These are phyloP conservation scores for Nitzschia putrida DNA, from an alignment of 108 stramenopile species.

Conservation along the genomic window DNA sequence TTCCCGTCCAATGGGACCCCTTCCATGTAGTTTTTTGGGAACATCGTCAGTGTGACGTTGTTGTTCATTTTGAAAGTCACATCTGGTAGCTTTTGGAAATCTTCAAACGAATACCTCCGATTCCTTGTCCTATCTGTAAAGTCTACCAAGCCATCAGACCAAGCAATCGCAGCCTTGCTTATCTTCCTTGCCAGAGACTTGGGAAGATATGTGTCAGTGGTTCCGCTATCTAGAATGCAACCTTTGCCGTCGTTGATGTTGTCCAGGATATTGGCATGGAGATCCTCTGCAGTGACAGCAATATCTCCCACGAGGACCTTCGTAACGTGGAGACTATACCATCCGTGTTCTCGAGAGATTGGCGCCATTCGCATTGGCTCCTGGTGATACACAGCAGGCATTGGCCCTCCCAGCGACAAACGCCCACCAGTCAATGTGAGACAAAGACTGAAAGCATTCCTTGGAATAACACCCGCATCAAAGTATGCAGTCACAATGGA, in stretches of 20 bases:
- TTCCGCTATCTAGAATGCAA: slow-evolving; percentile 92
- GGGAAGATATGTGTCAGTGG: slow-evolving; percentile 95
- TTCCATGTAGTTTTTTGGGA: slow-evolving; percentile 75
- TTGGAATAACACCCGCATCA: slow-evolving; percentile 46
- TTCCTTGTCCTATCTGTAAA: slow-evolving; percentile 42
- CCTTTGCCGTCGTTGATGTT: slow-evolving; percentile 84
- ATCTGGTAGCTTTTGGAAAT: slow-evolving; percentile 56
- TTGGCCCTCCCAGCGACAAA: slow-evolving; percentile 66
- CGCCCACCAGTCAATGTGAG: slow-evolving; percentile 54
- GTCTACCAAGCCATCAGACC: slow-evolving; percentile 52
- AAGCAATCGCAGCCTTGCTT: slow-evolving; percentile 38
- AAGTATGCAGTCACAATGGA: slow-evolving; percentile 50
- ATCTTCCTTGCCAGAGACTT: slow-evolving; percentile 52
- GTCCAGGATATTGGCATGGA: slow-evolving; percentile 24
- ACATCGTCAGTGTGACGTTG: slow-evolving; percentile 40
- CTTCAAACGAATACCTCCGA: slow-evolving; percentile 48
- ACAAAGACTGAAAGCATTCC: slow-evolving; percentile 69
- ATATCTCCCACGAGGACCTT: slow-evolving; percentile 56
- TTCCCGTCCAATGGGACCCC: slow-evolving; percentile 40
- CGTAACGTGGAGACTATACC: slow-evolving; percentile 58
- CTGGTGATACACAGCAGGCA: slow-evolving; percentile 37
- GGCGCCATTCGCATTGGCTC: slow-evolving; percentile 61
- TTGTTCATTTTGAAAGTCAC: slow-evolving; percentile 57
- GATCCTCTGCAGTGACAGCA: slow-evolving; percentile 34
- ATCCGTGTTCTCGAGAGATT: slow-evolving; percentile 47